Conservation (phyloP, 1,284 basidiomycete genomes). For the Vanrija pseudolonga region DNA sequence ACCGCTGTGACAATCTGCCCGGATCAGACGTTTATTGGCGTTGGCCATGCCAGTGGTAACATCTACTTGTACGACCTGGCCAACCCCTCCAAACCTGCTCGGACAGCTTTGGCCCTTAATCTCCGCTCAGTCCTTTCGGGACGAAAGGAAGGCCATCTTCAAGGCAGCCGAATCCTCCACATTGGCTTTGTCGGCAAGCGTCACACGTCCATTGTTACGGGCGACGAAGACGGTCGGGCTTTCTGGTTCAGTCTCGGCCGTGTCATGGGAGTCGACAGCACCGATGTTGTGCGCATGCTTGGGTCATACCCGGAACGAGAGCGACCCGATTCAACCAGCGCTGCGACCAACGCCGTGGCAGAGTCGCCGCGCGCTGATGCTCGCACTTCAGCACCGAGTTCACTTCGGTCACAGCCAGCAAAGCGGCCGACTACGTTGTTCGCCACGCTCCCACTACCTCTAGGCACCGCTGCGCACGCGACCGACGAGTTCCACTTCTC, state of each 20-base stretch:
- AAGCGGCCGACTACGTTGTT: conserved; percentile 63
- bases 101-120: conserved; percentile 33
- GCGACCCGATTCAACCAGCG: neutral
- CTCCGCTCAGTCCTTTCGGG: conserved; percentile 63
- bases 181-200: conserved; percentile 88
- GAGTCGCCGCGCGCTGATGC: conserved; percentile 10
- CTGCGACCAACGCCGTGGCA: conserved; percentile 16
- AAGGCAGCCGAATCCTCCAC: conserved; percentile 77
- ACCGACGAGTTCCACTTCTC: conserved; percentile 81
- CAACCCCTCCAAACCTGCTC: conserved; percentile 55
- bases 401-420: conserved; percentile 35
- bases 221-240: conserved; percentile 84
- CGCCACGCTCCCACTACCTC: conserved; percentile 73
- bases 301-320: conserved; percentile 76
- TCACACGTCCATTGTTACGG: conserved; percentile 88
- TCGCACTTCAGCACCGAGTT: conserved; percentile 15
- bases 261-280: conserved; percentile 90
- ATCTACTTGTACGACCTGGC: conserved; percentile 83
- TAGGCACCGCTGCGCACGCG: conserved; percentile 69
- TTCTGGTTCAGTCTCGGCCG: conserved; percentile 96
- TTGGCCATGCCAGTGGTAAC: conserved; percentile 80
- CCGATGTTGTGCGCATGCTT: conserved; percentile 88
- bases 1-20: conserved; percentile 86
- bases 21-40: conserved; percentile 88
- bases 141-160: conserved; percentile 85